phyloP scores from a whole-genome alignment of 352 stramenopile genomes.

The Aphanomyces euteiches region DNA sequence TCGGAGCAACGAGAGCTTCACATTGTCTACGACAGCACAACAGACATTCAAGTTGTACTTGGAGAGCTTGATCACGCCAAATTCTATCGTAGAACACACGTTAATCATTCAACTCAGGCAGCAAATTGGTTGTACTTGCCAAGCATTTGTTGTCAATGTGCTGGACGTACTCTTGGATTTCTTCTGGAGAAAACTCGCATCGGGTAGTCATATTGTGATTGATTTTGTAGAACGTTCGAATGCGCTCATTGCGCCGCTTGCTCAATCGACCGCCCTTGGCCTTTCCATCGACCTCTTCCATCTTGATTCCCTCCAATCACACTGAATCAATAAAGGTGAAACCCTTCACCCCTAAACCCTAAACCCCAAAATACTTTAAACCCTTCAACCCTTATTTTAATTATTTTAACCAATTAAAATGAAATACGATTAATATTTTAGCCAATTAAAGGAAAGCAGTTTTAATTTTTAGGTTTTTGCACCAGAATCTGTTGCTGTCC shows the following conservation, averaged over 20 bases:
- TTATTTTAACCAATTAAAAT: not conserved
- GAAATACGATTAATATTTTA: conserved; percentile 15
- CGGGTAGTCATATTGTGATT: conserved; percentile 15
- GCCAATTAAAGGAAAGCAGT: conserved; percentile 14
- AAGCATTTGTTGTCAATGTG: conserved; percentile 26
- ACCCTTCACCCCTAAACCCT: too few relatives aligned
- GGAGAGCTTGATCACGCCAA: conserved; percentile 30
- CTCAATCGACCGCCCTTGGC: conserved; percentile 3
- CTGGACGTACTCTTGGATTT: conserved; percentile 16
- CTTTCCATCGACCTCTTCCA: not conserved
- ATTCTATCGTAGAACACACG: conserved; percentile 10
- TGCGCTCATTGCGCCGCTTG: conserved; percentile 27
- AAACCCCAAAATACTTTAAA: too few relatives aligned
- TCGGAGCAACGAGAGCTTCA: conserved; percentile 5
- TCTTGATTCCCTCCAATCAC: too few relatives aligned
- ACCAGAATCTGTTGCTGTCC: conserved; percentile 10
- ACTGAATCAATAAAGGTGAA: too few relatives aligned
- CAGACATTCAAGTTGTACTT: conserved; percentile 30
- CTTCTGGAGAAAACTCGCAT: conserved; percentile 6
- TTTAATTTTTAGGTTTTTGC: not conserved
- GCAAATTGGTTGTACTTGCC: conserved; percentile 7
- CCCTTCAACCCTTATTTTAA: too few relatives aligned
- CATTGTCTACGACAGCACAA: conserved; percentile 9
- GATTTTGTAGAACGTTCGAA: conserved; percentile 30
- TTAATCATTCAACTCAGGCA: not conserved